Evolutionary conservation across 2,329 filamentous ascomycete genomes (phyloP), one percentile per base, ranked within the genome.

Genomic region (Xylaria sp.): DNA sequence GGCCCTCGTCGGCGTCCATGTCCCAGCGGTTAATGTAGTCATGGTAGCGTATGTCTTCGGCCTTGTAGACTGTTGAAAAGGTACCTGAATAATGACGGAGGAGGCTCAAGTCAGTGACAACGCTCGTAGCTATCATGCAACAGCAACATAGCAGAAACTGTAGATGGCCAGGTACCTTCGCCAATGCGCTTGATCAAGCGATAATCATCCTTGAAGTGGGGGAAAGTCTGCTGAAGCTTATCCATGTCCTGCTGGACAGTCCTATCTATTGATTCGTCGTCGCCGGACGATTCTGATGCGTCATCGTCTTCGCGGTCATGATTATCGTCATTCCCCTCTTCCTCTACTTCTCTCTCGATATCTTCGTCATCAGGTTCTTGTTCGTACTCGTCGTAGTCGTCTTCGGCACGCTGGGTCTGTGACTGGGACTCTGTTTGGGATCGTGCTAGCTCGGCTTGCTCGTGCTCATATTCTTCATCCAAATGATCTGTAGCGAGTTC

Each of bases 1-100:
- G 84, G 65, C 89, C 86, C 51, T 90, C 89, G 72, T 87, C 80
- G 72, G 88, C 86, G 67, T 90, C 90, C 48, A 92, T 80, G 77
- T 98, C 94, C 94, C 95, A 98, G 72, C 91, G 88, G 78, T 98
- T 98, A 72, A 92, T 85, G 81, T 93, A 97, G 68, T 87, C 85
- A 72, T 96, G 89, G 79, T 98, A 97, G 65, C 91, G 86, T 31
- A 98, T 83, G 79, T 99, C 96, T 81, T 98, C 94, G 23, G 97
- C 96, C 81, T 99, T 99, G 86, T 99, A 99, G 13, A 99, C 96
- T 1, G 96, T 98, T 0, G 96, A 98, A 79, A 99, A 99, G 1
- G 96, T 99, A 67, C 96, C 94, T 97, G 44, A 7, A 31, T 9
- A 25, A 28, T 5, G 23, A 20, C 13, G 20, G 10, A 37, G 5